phyloP scores from a whole-genome alignment of 139 green algal genomes.

The Micractinium sp. region DNA sequence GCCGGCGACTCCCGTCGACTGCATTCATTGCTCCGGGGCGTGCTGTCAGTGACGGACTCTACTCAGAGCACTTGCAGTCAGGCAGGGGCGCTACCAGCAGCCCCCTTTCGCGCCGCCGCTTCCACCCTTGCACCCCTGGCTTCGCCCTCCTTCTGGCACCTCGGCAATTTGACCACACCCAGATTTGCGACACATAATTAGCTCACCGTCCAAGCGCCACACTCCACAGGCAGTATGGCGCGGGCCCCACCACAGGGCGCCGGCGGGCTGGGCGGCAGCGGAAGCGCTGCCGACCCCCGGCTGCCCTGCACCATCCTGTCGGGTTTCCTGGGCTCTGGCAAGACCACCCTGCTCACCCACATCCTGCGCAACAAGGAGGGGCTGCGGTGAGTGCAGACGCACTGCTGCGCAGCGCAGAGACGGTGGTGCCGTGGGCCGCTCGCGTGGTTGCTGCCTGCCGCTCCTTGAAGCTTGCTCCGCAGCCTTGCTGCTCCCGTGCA shows the following conservation, averaged over 20 bases:
- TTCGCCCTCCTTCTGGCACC: too few relatives aligned
- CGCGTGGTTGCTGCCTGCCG: background rate
- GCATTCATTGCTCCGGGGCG: background rate
- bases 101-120: too few relatives aligned
- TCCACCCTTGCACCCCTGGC: too few relatives aligned
- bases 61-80: too few relatives aligned
- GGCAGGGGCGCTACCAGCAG: too few relatives aligned
- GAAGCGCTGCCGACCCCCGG: background rate
- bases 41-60: too few relatives aligned
- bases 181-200: too few relatives aligned
- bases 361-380: constrained; percentile 62
- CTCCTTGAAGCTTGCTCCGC: background rate
- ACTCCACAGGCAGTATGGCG: background rate
- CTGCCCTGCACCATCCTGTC: constrained; percentile 72
- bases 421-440: background rate
- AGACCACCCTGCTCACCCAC: constrained; percentile 83
- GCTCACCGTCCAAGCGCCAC: too few relatives aligned
- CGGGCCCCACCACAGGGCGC: background rate
- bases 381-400: background rate
- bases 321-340: constrained; percentile 65
- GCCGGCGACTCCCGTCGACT: background rate
- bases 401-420: background rate
- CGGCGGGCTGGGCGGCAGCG: constrained; percentile 11
- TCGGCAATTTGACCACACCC: too few relatives aligned
- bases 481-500: too few relatives aligned